A percentile compares a stretch with the other conserved stretches of the same genome.
Evolutionary conservation across 2,329 filamentous ascomycete species (phyloP).

Genomic region (Magnaporthiopsis incrustans): DNA sequence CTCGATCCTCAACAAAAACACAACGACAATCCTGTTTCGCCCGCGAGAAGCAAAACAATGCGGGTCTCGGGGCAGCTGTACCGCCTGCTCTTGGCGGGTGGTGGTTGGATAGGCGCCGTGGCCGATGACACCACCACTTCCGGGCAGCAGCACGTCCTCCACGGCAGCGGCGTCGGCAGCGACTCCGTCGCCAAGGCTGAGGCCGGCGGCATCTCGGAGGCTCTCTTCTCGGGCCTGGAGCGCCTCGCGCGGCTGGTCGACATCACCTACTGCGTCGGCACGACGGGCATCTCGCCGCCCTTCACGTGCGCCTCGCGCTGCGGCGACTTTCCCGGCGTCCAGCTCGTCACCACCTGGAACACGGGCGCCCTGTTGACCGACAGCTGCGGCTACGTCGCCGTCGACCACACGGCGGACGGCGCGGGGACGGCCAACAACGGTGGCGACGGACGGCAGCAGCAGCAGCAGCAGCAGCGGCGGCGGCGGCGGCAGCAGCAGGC

Average conservation of each 20-base stretch:
- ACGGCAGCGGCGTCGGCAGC: background rate
- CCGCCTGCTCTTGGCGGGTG: background rate
- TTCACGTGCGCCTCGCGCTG: slow-evolving; percentile 84
- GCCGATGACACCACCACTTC: slow-evolving; percentile 5
- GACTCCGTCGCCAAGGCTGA: background rate
- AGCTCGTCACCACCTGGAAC: slow-evolving; percentile 80
- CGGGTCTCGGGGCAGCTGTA: background rate
- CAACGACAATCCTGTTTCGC: background rate
- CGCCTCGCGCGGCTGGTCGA: slow-evolving; percentile 87
- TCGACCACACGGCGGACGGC: slow-evolving; percentile 54
- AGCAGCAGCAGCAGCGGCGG: no score
- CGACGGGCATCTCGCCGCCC: slow-evolving; percentile 70
- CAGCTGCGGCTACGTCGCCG: slow-evolving; percentile 85
- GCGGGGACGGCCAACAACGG: slow-evolving; percentile 2
- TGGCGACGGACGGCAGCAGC: no score
- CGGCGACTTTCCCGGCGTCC: slow-evolving; percentile 70
- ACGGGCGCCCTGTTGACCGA: slow-evolving; percentile 81
- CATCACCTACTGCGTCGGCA: slow-evolving; percentile 88
- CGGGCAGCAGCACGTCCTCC: background rate
- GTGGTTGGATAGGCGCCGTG: background rate
- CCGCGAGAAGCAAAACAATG: background rate
- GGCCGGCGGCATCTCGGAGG: slow-evolving; percentile 36
- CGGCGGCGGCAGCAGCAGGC: background rate
- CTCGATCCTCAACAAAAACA: background rate
- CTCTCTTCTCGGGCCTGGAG: slow-evolving; percentile 74